A percentile compares a stretch with the other conserved stretches of the same genome.
Conservation (phyloP, 116 monocot species). For the Dioscorea cayenensis region DNA sequence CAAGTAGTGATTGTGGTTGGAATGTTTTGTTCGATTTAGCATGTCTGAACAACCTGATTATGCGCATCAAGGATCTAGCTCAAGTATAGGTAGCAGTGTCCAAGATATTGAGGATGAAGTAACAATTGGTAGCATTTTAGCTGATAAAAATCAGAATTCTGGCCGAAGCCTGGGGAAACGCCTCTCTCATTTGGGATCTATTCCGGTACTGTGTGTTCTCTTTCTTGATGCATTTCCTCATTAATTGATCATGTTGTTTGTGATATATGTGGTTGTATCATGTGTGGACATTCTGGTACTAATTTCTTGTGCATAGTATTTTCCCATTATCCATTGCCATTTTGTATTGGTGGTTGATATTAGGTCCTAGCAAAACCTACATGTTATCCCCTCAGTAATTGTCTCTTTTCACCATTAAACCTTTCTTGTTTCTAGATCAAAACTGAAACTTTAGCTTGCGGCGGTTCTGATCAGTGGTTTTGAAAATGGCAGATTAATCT, state of each 20-base stretch:
- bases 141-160: conserved; percentile 38
- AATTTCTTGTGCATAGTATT: not conserved
- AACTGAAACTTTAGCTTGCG: too few species aligned
- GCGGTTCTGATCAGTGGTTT: too few species aligned
- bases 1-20: not conserved
- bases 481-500: too few species aligned
- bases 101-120: conserved; percentile 50
- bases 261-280: not conserved
- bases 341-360: too few species aligned
- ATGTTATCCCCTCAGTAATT: too few species aligned
- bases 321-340: not conserved
- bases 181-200: conserved; percentile 59
- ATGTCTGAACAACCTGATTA: conserved; percentile 59
- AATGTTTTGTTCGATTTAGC: conserved; percentile 27
- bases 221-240: not conserved
- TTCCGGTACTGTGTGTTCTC: conserved; percentile 31
- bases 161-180: conserved; percentile 55
- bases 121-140: conserved; percentile 58
- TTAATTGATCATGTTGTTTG: not conserved
- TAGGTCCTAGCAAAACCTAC: too few species aligned
- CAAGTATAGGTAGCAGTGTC: conserved; percentile 42
- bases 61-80: conserved; percentile 46
- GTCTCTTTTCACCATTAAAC: too few species aligned
- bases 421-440: too few species aligned
- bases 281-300: not conserved